phyloP scores from a whole-genome alignment of 768 basidiomycete species.

The Ramaria sp. region DNA sequence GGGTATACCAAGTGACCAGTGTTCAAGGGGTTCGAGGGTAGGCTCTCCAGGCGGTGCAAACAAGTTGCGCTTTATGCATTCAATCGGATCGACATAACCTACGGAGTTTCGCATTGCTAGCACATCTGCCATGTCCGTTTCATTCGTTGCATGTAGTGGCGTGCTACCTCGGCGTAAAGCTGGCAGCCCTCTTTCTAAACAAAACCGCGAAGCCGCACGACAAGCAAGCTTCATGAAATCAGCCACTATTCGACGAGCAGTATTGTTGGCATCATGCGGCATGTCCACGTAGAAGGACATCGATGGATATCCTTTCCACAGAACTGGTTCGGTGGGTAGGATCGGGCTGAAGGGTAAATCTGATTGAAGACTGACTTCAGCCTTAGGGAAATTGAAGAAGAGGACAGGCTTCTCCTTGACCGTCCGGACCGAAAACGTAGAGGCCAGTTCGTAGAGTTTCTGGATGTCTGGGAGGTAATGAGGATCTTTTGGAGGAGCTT shows the following conservation, averaged over 20 bases:
- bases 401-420: slow-evolving; percentile 17
- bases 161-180: slow-evolving; percentile 46
- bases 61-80: slow-evolving; percentile 23
- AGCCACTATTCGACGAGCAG: slow-evolving; percentile 49
- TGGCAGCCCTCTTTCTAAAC: slow-evolving; percentile 45
- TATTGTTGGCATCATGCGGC: slow-evolving; percentile 19
- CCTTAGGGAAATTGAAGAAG: slow-evolving; percentile 15
- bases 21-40: slow-evolving; percentile 41
- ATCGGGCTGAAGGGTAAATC: slow-evolving; percentile 22
- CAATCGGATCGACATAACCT: slow-evolving; percentile 32
- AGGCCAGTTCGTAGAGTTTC: slow-evolving; percentile 20
- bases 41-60: slow-evolving; percentile 29
- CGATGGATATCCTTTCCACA: slow-evolving; percentile 39
- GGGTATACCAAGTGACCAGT: slow-evolving; percentile 59
- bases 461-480: slow-evolving; percentile 18
- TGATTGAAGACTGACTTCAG: slow-evolving; percentile 19
- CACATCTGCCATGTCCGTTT: slow-evolving; percentile 32
- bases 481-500: not conserved
- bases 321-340: slow-evolving; percentile 6
- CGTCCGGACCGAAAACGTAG: slow-evolving; percentile 8
- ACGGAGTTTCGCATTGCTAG: slow-evolving; percentile 34
- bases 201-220: slow-evolving; percentile 64
- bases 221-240: slow-evolving; percentile 80
- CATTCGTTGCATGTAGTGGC: slow-evolving; percentile 21
- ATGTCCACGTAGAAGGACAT: slow-evolving; percentile 34